These are phyloP conservation scores for Calonectria pauciramosa DNA, from an alignment of 2,329 filamentous ascomycete genomes.

Conservation along the genomic window DNA sequence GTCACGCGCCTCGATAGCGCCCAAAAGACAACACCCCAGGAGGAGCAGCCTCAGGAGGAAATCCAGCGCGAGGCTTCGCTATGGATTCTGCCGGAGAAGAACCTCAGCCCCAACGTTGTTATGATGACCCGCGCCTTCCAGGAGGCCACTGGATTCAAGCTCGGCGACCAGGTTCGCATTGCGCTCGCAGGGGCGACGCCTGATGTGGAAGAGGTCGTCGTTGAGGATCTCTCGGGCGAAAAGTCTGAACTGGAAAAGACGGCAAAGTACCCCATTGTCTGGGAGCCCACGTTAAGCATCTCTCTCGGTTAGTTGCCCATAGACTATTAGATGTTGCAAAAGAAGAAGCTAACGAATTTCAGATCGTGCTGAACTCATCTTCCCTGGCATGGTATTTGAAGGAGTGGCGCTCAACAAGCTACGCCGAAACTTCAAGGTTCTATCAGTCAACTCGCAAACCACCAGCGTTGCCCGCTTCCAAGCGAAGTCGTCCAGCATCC, in stretches of 20 bases:
- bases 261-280: constrained; percentile 48
- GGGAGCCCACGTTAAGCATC: constrained; percentile 54
- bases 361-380: constrained; percentile 77
- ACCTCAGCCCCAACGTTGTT: constrained; percentile 76
- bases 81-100: constrained; percentile 68
- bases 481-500: constrained; percentile 52
- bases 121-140: constrained; percentile 82
- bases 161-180: constrained; percentile 75
- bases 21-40: constrained; percentile 18
- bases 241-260: constrained; percentile 48
- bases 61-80: constrained; percentile 60
- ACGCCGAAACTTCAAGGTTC: constrained; percentile 64
- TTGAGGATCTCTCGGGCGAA: constrained; percentile 69
- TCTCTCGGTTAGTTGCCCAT: constrained; percentile 48
- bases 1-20: constrained; percentile 52
- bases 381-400: constrained; percentile 79
- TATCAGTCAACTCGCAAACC: constrained; percentile 67
- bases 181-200: constrained; percentile 68
- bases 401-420: constrained; percentile 57
- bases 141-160: constrained; percentile 78
- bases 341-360: constrained; percentile 19
- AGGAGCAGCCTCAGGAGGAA: constrained; percentile 26
- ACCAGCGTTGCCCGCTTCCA: constrained; percentile 61
- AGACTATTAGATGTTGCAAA: background rate
- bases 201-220: constrained; percentile 69